phyloP scores from a whole-genome alignment of 169 alveolate genomes.

The Cryptosporidium tyzzeri region DNA sequence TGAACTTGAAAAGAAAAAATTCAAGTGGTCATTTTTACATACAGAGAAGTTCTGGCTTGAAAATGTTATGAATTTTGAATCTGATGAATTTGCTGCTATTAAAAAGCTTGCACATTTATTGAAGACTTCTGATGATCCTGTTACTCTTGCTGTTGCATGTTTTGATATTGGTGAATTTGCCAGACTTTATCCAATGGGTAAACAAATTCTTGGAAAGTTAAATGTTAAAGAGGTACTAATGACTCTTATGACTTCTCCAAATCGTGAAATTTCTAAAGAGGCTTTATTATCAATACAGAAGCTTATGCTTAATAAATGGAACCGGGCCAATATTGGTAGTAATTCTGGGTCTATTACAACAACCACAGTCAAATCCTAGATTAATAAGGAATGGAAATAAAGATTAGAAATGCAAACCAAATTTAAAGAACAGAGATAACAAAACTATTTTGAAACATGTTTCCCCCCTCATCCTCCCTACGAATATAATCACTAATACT shows the following conservation, averaged over 20 bases:
- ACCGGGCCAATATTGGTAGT: slow-evolving; percentile 10
- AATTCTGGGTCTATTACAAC: not conserved
- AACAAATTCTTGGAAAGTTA: slow-evolving; percentile 86
- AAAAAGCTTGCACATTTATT: slow-evolving; percentile 84
- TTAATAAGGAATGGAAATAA: not conserved
- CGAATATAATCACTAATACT: too few species aligned
- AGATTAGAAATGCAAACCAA: not conserved
- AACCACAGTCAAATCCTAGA: slow-evolving; percentile 15
- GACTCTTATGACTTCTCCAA: slow-evolving; percentile 86
- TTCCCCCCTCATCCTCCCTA: not conserved
- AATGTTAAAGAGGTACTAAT: slow-evolving; percentile 86
- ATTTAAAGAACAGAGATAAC: too few species aligned
- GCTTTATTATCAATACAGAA: slow-evolving; percentile 91
- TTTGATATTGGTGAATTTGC: slow-evolving; percentile 92
- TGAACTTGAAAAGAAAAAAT: slow-evolving; percentile 83
- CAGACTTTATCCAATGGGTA: slow-evolving; percentile 89
- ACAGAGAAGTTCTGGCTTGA: slow-evolving; percentile 88
- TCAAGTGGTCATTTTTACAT: slow-evolving; percentile 87
- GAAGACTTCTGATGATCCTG: slow-evolving; percentile 83
- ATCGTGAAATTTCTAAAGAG: slow-evolving; percentile 88
- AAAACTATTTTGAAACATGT: too few species aligned
- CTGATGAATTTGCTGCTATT: slow-evolving; percentile 85
- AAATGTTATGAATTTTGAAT: slow-evolving; percentile 84
- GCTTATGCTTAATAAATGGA: slow-evolving; percentile 89
- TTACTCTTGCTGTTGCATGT: slow-evolving; percentile 88